Conservation (phyloP, 2,329 filamentous ascomycete species). For the Diaporthe sp. region DNA sequence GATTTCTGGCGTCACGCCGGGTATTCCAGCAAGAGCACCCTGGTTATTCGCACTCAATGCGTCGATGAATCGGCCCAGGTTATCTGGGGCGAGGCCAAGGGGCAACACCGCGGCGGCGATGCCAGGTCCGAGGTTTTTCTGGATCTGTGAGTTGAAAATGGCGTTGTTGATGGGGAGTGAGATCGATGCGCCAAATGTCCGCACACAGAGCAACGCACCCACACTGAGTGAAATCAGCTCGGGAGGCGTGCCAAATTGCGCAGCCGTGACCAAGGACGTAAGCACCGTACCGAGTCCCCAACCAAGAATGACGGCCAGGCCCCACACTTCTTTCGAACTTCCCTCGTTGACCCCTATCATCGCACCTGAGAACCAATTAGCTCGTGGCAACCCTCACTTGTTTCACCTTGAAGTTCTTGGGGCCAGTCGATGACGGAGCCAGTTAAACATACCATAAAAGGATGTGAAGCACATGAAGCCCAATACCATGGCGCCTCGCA, state of each 20-base stretch:
- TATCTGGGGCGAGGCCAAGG: neutral
- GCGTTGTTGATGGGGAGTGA: conserved; percentile 6
- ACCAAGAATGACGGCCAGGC: neutral
- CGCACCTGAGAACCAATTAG: neutral
- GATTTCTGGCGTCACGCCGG: neutral
- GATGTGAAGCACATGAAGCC: neutral
- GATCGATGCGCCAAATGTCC: neutral
- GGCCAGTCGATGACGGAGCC: too few species aligned
- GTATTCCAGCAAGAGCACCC: neutral
- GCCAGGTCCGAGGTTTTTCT: neutral
- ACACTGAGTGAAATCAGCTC: neutral
- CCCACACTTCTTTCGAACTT: neutral
- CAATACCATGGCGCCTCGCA: neutral
- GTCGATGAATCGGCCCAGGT: neutral
- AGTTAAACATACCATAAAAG: neutral
- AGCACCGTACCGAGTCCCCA: neutral
- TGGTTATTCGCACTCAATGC: neutral
- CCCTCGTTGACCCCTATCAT: conserved; percentile 3
- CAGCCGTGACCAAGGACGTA: neutral
- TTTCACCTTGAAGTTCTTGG: neutral
- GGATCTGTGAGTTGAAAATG: neutral
- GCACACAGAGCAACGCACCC: neutral
- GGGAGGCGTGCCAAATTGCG: neutral
- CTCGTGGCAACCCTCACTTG: too few species aligned
- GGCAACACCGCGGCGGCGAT: neutral